Evolutionary conservation across 2,329 filamentous ascomycete species (phyloP).

Genomic region (Herpotrichia juniperi): DNA sequence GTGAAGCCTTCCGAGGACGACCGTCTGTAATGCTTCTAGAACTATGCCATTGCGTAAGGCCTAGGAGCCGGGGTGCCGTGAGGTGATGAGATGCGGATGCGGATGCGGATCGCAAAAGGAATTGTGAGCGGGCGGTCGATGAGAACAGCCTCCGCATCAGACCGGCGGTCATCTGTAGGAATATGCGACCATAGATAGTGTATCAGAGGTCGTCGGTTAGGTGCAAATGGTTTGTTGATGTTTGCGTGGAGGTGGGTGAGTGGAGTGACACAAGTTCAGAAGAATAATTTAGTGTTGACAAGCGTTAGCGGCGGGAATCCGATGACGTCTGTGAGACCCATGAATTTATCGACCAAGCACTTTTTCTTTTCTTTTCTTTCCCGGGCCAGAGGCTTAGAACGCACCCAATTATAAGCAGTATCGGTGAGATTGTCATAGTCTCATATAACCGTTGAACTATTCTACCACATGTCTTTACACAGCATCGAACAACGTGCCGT

Average conservation of each 20-base stretch:
- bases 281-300: slow-evolving; percentile 4
- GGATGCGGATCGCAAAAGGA: slow-evolving; percentile 23
- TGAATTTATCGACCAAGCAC: too few species aligned
- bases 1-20: slow-evolving; percentile 34
- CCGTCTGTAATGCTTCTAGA: slow-evolving; percentile 40
- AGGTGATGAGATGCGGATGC: slow-evolving; percentile 24
- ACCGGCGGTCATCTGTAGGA: slow-evolving; percentile 49
- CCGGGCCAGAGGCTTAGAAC: too few species aligned
- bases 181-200: slow-evolving; percentile 36
- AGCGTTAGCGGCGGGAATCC: slow-evolving; percentile 9
- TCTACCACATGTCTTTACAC: too few species aligned
- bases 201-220: slow-evolving; percentile 9
- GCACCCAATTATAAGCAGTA: too few species aligned
- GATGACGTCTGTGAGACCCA: too few species aligned
- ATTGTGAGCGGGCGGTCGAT: slow-evolving; percentile 47
- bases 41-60: slow-evolving; percentile 40
- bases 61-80: slow-evolving; percentile 33
- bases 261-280: background rate
- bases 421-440: too few species aligned
- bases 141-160: slow-evolving; percentile 54
- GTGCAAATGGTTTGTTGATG: background rate
- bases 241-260: background rate
- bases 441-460: too few species aligned
- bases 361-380: too few species aligned
- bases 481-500: too few species aligned